These are phyloP conservation scores for Drosera spatulata DNA, from an alignment of 179 eudicot genomes.

Conservation along the genomic window DNA sequence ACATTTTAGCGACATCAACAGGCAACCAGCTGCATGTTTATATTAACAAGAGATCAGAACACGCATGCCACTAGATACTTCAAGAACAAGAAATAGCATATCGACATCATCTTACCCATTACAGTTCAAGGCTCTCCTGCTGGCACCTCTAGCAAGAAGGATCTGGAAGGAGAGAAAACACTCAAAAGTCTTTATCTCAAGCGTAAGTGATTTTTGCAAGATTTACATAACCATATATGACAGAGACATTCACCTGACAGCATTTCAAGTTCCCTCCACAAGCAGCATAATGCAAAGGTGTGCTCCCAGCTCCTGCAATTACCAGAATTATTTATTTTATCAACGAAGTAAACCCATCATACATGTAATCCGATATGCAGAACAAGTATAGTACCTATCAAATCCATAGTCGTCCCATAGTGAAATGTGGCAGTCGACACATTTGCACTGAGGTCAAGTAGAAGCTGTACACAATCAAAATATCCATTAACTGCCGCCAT, in stretches of 20 bases:
- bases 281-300: conserved; percentile 98
- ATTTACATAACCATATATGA: neutral
- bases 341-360: neutral
- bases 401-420: conserved; percentile 95
- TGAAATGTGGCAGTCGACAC: conserved; percentile 79
- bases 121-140: conserved; percentile 79
- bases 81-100: neutral
- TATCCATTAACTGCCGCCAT: conserved; percentile 92
- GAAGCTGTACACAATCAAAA: conserved; percentile 7
- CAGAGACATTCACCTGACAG: conserved; percentile 57
- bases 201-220: neutral
- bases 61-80: neutral
- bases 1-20: conserved; percentile 85
- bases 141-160: conserved; percentile 83
- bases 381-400: conserved; percentile 47
- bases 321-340: neutral
- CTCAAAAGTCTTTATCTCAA: neutral
- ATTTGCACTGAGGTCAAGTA: conserved; percentile 46
- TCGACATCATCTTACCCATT: conserved; percentile 47
- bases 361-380: neutral
- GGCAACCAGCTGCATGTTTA: conserved; percentile 78
- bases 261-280: conserved; percentile 94
- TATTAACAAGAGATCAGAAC: neutral
- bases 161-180: conserved; percentile 32
- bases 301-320: conserved; percentile 83